Percentiles rank a stretch among this genome's conserved stretches.
phyloP scores from a whole-genome alignment of 495 filamentous ascomycete genomes.

The Copromyces sp. region DNA sequence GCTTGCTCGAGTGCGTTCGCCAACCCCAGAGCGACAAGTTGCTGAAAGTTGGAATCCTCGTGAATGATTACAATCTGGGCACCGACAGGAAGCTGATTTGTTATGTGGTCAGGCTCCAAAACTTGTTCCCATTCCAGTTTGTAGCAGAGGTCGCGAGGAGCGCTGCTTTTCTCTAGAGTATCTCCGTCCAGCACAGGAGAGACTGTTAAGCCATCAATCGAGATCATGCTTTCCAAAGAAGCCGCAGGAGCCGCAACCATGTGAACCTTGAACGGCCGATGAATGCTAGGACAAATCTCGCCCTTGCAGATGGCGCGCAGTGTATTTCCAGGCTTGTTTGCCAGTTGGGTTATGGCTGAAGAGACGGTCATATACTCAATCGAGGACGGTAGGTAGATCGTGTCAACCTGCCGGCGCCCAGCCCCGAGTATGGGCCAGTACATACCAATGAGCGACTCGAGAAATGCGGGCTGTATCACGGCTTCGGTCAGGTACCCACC shows the following conservation, averaged over 20 bases:
- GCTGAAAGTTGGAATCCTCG: conserved; percentile 33
- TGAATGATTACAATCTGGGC: conserved; percentile 35
- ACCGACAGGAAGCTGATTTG: conserved; percentile 10
- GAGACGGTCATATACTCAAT: conserved; percentile 29
- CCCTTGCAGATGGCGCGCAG: conserved; percentile 29
- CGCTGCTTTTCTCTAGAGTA: conserved; percentile 13
- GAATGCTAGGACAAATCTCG: conserved; percentile 14
- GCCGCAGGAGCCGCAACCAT: conserved; percentile 22
- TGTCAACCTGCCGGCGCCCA: conserved; percentile 21
- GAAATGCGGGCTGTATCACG: conserved; percentile 42
- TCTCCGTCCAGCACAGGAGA: conserved; percentile 32
- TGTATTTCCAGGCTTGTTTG: conserved; percentile 17
- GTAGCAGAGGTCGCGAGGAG: conserved; percentile 35
- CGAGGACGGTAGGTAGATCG: conserved; percentile 34
- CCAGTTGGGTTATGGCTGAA: conserved; percentile 14
- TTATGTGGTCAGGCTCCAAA: conserved; percentile 15
- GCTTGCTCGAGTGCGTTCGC: conserved; percentile 30
- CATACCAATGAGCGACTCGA: conserved; percentile 42
- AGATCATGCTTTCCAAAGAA: conserved; percentile 25
- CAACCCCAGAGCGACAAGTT: conserved; percentile 32
- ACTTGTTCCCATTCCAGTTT: conserved; percentile 45
- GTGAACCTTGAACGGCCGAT: conserved; percentile 27
- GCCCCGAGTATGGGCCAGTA: conserved; percentile 33
- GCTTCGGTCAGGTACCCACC: conserved; percentile 32
- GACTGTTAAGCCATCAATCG: conserved; percentile 28